These are phyloP conservation scores for Pseudocercospora vitis DNA, from an alignment of 2,329 filamentous ascomycete genomes.

Conservation along the genomic window DNA sequence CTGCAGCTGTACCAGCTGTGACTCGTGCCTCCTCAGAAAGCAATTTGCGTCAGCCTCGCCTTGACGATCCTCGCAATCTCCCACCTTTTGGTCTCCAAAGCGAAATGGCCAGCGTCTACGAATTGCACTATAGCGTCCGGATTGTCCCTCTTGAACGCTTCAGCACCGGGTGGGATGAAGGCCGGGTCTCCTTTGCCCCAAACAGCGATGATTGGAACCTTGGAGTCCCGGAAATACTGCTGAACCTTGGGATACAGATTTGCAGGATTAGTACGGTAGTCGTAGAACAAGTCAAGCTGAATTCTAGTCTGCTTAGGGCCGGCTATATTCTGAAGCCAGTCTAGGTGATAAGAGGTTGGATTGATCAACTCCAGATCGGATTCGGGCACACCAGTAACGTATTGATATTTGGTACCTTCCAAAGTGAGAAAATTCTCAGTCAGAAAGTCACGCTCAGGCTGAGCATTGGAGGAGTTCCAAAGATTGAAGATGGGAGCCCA, in stretches of 20 bases:
- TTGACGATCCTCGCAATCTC: conserved; percentile 42
- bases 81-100: conserved; percentile 44
- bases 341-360: conserved; percentile 52
- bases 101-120: conserved; percentile 60
- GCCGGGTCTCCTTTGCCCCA: conserved; percentile 61
- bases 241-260: conserved; percentile 61
- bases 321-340: conserved; percentile 42
- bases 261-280: conserved; percentile 57
- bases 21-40: too few relatives aligned
- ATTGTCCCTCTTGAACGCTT: conserved; percentile 56
- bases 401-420: conserved; percentile 41
- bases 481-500: conserved; percentile 52
- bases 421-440: conserved; percentile 39
- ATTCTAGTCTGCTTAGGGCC: conserved; percentile 53
- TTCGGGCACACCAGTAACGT: conserved; percentile 26
- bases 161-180: conserved; percentile 53
- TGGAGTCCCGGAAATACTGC: conserved; percentile 52
- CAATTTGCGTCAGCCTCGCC: conserved; percentile 37
- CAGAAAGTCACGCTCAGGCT: conserved; percentile 36
- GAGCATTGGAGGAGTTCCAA: conserved; percentile 41
- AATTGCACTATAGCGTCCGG: conserved; percentile 50
- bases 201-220: conserved; percentile 56
- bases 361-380: conserved; percentile 40
- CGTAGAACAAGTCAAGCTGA: conserved; percentile 59
- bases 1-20: too few relatives aligned